phyloP scores from a whole-genome alignment of 331 rosid genomes.

The Stylosanthes scabra region DNA sequence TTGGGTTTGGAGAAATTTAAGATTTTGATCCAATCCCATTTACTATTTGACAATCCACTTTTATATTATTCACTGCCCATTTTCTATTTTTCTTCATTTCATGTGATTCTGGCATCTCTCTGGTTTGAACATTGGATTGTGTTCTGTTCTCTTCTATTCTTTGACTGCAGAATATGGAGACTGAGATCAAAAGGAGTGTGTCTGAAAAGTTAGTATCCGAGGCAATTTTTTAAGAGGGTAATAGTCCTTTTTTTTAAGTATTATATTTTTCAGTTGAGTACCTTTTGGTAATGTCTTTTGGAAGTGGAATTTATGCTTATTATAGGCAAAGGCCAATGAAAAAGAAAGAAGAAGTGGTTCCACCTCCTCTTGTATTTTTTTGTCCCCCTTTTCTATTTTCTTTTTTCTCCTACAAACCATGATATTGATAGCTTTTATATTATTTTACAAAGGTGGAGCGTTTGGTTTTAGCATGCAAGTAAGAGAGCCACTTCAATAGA shows the following conservation, averaged over 20 bases:
- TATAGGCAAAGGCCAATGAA: slow-evolving; percentile 52
- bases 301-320: slow-evolving; percentile 43
- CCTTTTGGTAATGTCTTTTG: slow-evolving; percentile 42
- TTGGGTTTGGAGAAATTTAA: slow-evolving; percentile 39
- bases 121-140: slow-evolving; percentile 29
- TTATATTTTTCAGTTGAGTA: slow-evolving; percentile 13
- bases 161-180: slow-evolving; percentile 42
- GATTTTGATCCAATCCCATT: slow-evolving; percentile 37
- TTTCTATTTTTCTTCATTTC: slow-evolving; percentile 11
- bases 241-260: neutral
- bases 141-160: slow-evolving; percentile 26
- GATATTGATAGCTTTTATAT: slow-evolving; percentile 31
- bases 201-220: slow-evolving; percentile 68
- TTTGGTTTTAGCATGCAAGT: slow-evolving; percentile 60
- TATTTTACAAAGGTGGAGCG: slow-evolving; percentile 43
- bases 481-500: slow-evolving; percentile 42
- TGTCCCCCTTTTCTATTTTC: neutral
- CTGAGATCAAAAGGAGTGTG: slow-evolving; percentile 47
- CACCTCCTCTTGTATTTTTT: neutral
- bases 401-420: slow-evolving; percentile 10
- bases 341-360: slow-evolving; percentile 49
- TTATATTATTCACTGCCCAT: slow-evolving; percentile 35
- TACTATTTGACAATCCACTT: neutral
- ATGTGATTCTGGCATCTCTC: slow-evolving; percentile 8
- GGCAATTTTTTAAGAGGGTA: slow-evolving; percentile 51